phyloP scores from a whole-genome alignment of 2,329 filamentous ascomycete genomes.

The Monosporascus sp. region DNA sequence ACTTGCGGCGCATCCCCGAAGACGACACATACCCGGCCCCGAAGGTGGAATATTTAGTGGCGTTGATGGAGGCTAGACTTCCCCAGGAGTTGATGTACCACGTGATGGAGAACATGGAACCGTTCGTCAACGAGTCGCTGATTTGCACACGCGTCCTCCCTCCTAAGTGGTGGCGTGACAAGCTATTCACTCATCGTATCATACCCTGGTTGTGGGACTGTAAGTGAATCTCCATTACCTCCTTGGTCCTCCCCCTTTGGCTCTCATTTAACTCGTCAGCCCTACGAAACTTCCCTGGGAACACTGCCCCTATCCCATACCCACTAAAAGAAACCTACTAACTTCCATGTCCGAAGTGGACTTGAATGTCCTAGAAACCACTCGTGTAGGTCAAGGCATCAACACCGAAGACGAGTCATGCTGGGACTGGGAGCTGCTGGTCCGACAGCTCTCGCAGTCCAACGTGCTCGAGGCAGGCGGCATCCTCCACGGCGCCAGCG shows the following conservation, averaged over 20 bases:
- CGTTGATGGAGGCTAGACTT: neutral
- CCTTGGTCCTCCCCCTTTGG: neutral
- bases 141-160: conserved; percentile 10
- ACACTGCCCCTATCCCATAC: no score
- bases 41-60: neutral
- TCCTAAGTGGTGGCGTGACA: conserved; percentile 10
- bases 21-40: neutral
- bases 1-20: no score
- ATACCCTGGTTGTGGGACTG: conserved; percentile 18
- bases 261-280: neutral
- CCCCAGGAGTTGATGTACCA: conserved; percentile 9
- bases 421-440: conserved; percentile 20
- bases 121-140: conserved; percentile 8
- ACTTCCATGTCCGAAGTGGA: conserved; percentile 1
- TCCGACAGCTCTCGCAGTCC: conserved; percentile 12
- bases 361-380: neutral
- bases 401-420: neutral
- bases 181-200: conserved; percentile 9
- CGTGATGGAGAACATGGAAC: conserved; percentile 7
- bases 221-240: neutral
- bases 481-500: neutral
- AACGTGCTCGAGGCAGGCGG: conserved; percentile 5
- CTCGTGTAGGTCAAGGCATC: neutral
- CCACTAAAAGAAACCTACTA: no score
- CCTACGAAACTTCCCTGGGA: no score